Evolutionary conservation across 805 yeast species (phyloP).

Genomic region (Candida sanyiensis): DNA sequence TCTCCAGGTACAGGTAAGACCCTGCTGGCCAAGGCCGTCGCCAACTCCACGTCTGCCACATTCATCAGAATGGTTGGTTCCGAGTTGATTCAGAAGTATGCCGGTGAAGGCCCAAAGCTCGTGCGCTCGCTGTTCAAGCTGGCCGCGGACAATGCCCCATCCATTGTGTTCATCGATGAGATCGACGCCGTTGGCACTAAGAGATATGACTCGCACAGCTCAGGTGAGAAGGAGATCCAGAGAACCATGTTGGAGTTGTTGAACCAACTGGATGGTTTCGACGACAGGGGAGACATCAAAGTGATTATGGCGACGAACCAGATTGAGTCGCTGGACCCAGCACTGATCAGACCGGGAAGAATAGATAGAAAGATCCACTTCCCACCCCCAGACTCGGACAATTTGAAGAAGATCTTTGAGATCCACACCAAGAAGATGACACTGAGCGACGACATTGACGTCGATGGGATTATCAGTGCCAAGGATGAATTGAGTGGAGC

Average conservation of each 20-base stretch:
- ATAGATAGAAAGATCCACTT: constrained; percentile 93
- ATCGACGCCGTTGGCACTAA: constrained; percentile 99
- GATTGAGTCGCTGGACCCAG: constrained; percentile 92
- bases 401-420: constrained; percentile 85
- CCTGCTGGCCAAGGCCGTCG: constrained; percentile 92
- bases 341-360: constrained; percentile 94
- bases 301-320: constrained; percentile 98
- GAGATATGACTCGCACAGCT: constrained; percentile 81
- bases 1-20: constrained; percentile 99
- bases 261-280: constrained; percentile 95
- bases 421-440: constrained; percentile 95
- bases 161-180: constrained; percentile 97
- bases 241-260: constrained; percentile 95
- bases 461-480: constrained; percentile 81
- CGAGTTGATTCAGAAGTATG: constrained; percentile 91
- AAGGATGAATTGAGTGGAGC: constrained; percentile 97
- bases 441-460: constrained; percentile 77
- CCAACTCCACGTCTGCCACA: constrained; percentile 95
- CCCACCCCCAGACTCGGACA: constrained; percentile 91
- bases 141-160: constrained; percentile 95
- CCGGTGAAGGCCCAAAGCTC: constrained; percentile 97
- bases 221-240: constrained; percentile 96
- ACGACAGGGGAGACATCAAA: constrained; percentile 94
- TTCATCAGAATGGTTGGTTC: constrained; percentile 95
- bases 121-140: constrained; percentile 92